Base-by-base conservation (phyloP, 495 filamentous ascomycete species). In the Alectoria sarmentosa region DNA sequence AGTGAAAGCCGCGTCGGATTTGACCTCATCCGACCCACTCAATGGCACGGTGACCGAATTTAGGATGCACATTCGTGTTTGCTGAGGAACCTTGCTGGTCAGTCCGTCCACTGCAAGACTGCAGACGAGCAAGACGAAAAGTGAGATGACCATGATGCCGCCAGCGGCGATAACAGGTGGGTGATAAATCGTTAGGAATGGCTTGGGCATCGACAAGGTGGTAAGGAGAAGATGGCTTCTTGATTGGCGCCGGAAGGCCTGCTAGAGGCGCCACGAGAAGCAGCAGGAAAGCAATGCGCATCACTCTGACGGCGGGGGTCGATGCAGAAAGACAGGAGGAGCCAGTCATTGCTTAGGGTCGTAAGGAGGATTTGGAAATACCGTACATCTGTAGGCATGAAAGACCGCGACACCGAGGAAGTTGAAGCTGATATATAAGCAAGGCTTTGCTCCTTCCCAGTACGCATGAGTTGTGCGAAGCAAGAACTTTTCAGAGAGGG, bases 141-240 rank as follows among this genome's bases (percentile, higher is more conserved):
- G 34, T 52, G 38, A 65, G 52, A 61, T 57, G 66, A 54, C 62
- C 62, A 62, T 67, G 57, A 48, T 60, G 62, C 38, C 66, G 54
- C 52, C 48, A 42, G 39, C 58, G 44, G 19, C 55, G 66, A 64
- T 57, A 42, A 48, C 52, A 66, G 34, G 44, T 37, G 26, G 49
- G 41, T 13, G 55, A 49, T 15, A 42, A 30, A 9, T 58, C 41
- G 8, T 21, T 28, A 55, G 41, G 52, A n/a, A 34, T 23, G 19
- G 11, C 55, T 37, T 15, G 14, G 21, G 56, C 32, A 41, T n/a
- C 26, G 44, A 54, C 46, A 37, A 60, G 21, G 30, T 58, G 41
- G 41, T 61, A 49, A 41, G 60, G 23, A 46, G 42, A 58, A 17
- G 60, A 39, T 55, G 41, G 39, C 57, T 34, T 62, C 21, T 49